Conservation (phyloP, 345 rosid genomes). For the Arabis hirsuta region DNA sequence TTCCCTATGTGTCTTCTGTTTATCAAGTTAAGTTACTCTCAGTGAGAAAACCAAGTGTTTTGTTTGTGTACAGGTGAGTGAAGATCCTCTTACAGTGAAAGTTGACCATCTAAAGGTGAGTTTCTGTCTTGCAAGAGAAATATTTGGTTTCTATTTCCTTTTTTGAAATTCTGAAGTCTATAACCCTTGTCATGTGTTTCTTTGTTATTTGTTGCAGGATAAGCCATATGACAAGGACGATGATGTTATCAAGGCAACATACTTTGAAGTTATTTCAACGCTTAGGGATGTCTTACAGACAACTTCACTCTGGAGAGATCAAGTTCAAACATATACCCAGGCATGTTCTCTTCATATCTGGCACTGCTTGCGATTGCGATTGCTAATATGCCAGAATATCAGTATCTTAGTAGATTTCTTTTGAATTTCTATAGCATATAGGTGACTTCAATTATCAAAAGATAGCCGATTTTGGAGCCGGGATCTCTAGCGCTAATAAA, state of each 20-base stretch:
- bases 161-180: background rate
- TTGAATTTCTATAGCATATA: conserved; percentile 62
- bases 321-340: conserved; percentile 81
- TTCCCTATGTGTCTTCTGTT: conserved; percentile 7
- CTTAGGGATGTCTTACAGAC: conserved; percentile 79
- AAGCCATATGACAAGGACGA: conserved; percentile 80
- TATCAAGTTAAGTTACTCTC: conserved; percentile 19
- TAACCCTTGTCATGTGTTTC: conserved; percentile 1
- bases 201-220: conserved; percentile 54
- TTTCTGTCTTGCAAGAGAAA: conserved; percentile 3
- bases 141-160: background rate
- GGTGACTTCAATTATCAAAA: conserved; percentile 78
- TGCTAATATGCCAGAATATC: background rate
- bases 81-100: conserved; percentile 87
- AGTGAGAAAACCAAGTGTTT: conserved; percentile 39
- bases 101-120: conserved; percentile 87
- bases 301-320: conserved; percentile 91
- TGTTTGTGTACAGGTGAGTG: conserved; percentile 59
- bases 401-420: conserved; percentile 19
- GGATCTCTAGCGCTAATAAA: conserved; percentile 86
- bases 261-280: conserved; percentile 85
- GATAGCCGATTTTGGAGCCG: conserved; percentile 95
- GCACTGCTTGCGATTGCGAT: background rate
- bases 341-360: conserved; percentile 43
- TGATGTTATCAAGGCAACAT: conserved; percentile 85